phyloP scores from a whole-genome alignment of 2,329 filamentous ascomycete species.

The Rutstroemia sp. region DNA sequence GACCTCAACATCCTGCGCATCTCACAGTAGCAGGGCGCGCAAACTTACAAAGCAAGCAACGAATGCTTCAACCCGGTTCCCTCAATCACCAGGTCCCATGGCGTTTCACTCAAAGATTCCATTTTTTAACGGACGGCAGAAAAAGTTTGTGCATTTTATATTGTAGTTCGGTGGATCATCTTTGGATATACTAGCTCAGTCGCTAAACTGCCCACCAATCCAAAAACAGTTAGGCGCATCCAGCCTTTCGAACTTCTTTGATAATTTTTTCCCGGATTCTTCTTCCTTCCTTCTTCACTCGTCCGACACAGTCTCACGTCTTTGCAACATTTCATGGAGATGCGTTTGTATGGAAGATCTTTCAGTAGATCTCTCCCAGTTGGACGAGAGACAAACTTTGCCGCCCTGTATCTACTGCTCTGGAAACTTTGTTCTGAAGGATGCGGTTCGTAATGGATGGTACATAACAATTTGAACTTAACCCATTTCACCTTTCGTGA shows the following conservation, averaged over 20 bases:
- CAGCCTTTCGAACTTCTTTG: constrained; percentile 8
- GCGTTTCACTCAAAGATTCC: constrained; percentile 67
- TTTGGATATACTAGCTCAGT: constrained; percentile 1
- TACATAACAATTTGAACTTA: constrained; percentile 40
- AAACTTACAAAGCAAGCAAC: constrained; percentile 64
- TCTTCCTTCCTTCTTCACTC: constrained; percentile 31
- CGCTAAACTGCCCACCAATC: not conserved
- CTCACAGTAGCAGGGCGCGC: constrained; percentile 2
- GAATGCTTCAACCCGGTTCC: constrained; percentile 75
- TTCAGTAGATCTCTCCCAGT: constrained; percentile 48
- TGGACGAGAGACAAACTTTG: constrained; percentile 56
- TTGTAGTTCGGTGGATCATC: constrained; percentile 4
- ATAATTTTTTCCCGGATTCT: constrained; percentile 11
- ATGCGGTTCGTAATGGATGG: constrained; percentile 77
- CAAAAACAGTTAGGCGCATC: constrained; percentile 2
- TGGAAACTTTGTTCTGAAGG: constrained; percentile 67
- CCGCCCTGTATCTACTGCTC: constrained; percentile 85
- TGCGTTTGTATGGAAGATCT: constrained; percentile 34
- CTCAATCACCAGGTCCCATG: constrained; percentile 73
- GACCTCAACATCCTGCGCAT: not conserved
- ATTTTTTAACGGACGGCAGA: constrained; percentile 36
- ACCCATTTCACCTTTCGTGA: too few species aligned
- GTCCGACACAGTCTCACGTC: constrained; percentile 34
- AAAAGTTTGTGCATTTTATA: constrained; percentile 12
- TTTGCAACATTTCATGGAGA: constrained; percentile 29